Evolutionary conservation across 2,329 filamentous ascomycete species (phyloP).

Genomic region (Incumbomyces delicatus): DNA sequence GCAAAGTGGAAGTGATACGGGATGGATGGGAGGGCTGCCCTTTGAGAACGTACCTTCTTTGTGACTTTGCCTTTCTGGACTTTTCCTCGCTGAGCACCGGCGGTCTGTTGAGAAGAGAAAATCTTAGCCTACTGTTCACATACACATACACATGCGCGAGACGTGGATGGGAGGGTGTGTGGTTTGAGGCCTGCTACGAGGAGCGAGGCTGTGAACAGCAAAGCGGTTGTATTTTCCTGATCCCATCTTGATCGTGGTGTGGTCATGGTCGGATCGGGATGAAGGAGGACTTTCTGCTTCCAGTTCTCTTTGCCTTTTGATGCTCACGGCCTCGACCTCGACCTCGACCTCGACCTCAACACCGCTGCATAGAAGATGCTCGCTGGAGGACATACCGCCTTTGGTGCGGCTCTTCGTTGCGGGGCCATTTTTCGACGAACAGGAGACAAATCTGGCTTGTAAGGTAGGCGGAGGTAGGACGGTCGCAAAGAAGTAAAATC

Average conservation of each 20-base stretch:
- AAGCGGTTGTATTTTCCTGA: slow-evolving; percentile 54
- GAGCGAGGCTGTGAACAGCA: slow-evolving; percentile 59
- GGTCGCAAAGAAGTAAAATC: slow-evolving; percentile 79
- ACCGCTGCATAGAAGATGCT: background rate
- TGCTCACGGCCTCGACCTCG: background rate
- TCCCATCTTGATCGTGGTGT: background rate
- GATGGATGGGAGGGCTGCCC: background rate
- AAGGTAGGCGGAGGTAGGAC: background rate
- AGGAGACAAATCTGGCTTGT: slow-evolving; percentile 12
- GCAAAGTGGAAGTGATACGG: background rate
- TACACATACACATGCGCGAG: slow-evolving; percentile 3
- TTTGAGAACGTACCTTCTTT: slow-evolving; percentile 33
- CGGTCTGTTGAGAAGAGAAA: slow-evolving; percentile 34
- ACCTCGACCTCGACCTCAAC: no score
- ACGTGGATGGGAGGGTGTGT: no score
- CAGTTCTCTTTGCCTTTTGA: background rate
- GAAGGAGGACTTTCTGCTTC: slow-evolving; percentile 57
- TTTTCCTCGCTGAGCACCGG: slow-evolving; percentile 39
- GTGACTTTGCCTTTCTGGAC: slow-evolving; percentile 31
- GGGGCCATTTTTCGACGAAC: slow-evolving; percentile 22
- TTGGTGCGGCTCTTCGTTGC: slow-evolving; percentile 17
- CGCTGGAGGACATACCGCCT: slow-evolving; percentile 4
- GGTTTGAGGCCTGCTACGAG: slow-evolving; percentile 19
- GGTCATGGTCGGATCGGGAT: background rate
- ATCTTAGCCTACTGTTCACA: slow-evolving; percentile 85